Percentiles rank a stretch among this genome's conserved stretches.
phyloP scores from a whole-genome alignment of 2,329 filamentous ascomycete genomes.

The Paracamarosporium sp. region DNA sequence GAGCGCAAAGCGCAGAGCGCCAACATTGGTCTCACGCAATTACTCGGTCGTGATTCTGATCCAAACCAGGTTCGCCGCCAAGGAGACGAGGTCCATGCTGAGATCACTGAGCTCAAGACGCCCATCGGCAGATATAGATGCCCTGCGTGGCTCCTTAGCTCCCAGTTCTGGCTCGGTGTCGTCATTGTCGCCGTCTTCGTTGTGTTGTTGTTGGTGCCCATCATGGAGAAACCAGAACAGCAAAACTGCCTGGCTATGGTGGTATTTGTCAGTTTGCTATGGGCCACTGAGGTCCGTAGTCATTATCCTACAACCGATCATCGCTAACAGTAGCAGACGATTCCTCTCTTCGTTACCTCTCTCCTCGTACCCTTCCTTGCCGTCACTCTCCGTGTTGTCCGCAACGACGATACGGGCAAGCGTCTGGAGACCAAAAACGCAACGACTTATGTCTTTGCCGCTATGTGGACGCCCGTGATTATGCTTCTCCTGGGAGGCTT shows the following conservation, averaged over 20 bases:
- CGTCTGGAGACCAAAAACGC: conserved; percentile 82
- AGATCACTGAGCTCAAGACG: conserved; percentile 75
- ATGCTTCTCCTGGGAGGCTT: conserved; percentile 97
- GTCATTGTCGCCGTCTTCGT: conserved; percentile 76
- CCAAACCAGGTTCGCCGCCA: conserved; percentile 75
- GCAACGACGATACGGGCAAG: conserved; percentile 72
- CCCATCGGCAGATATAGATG: conserved; percentile 79
- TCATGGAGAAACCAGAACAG: conserved; percentile 87
- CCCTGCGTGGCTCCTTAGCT: conserved; percentile 83
- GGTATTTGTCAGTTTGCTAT: conserved; percentile 89
- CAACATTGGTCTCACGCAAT: conserved; percentile 77
- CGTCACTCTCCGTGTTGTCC: conserved; percentile 83
- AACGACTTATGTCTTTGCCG: conserved; percentile 83
- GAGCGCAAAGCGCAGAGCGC: conserved; percentile 95
- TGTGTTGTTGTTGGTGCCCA: conserved; percentile 75
- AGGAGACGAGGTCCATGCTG: conserved; percentile 76
- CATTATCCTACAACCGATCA: background rate
- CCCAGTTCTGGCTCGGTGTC: conserved; percentile 79
- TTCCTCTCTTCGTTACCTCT: conserved; percentile 95
- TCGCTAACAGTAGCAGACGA: conserved; percentile 66
- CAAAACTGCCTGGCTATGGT: conserved; percentile 96
- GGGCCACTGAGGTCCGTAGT: conserved; percentile 83
- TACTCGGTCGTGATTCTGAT: conserved; percentile 78
- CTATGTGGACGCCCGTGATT: conserved; percentile 99
- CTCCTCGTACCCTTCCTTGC: conserved; percentile 92